These are phyloP conservation scores for Aspergillus carlsbadensis DNA, from an alignment of 495 filamentous ascomycete genomes.

Conservation along the genomic window DNA sequence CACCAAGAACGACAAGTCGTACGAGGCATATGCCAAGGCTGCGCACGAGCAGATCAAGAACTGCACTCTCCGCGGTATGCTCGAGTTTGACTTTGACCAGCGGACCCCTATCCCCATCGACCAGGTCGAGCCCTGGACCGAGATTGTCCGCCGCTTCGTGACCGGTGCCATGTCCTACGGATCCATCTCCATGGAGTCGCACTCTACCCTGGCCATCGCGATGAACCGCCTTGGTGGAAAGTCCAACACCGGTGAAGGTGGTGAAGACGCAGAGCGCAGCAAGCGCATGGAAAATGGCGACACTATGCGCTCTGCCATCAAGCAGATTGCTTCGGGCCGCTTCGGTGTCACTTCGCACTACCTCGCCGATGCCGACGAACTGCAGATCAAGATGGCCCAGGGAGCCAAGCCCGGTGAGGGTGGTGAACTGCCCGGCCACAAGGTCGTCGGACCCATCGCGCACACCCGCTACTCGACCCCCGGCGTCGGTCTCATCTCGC, in stretches of 20 bases:
- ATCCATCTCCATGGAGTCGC: constrained; percentile 98
- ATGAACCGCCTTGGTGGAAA: constrained; percentile 99
- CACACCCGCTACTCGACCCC: constrained; percentile 98
- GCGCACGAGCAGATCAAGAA: constrained; percentile 98
- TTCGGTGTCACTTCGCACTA: constrained; percentile 99
- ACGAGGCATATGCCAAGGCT: constrained; percentile 92
- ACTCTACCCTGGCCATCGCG: constrained; percentile 94
- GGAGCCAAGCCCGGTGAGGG: constrained; percentile 98
- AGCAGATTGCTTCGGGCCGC: constrained; percentile 95
- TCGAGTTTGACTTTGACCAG: constrained; percentile 97
- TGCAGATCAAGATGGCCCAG: constrained; percentile 99
- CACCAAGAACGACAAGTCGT: constrained; percentile 99
- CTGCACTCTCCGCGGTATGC: constrained; percentile 92
- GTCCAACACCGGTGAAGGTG: constrained; percentile 98
- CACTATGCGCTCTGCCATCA: constrained; percentile 98
- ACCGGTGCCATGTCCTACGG: constrained; percentile 99
- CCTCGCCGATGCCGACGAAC: constrained; percentile 95
- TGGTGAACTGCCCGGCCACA: constrained; percentile 97
- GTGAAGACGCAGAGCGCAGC: constrained; percentile 93
- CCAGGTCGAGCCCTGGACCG: constrained; percentile 98
- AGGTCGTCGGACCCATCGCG: constrained; percentile 95
- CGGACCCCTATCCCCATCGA: constrained; percentile 86
- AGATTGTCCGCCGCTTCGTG: constrained; percentile 95
- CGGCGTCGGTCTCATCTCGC: constrained; percentile 97
- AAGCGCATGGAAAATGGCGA: constrained; percentile 87